These are phyloP conservation scores for Myxozyma geophila DNA, from an alignment of 805 yeast species.

Conservation along the genomic window DNA sequence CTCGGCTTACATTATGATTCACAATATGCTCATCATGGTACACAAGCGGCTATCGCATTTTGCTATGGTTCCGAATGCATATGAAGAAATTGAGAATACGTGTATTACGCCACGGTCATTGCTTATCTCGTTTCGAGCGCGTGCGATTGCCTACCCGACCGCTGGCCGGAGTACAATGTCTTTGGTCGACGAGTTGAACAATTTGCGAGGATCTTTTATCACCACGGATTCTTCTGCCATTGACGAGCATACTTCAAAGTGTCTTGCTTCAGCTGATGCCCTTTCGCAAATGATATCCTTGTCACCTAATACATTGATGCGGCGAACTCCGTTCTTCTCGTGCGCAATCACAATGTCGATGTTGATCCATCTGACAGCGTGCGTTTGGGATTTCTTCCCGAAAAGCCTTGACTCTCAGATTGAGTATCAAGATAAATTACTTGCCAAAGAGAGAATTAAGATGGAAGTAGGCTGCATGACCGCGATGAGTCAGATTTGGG, in stretches of 20 bases:
- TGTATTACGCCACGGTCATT: slow-evolving; percentile 21
- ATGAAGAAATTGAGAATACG: slow-evolving; percentile 14
- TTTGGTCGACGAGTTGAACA: not conserved
- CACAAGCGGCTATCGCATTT: slow-evolving; percentile 21
- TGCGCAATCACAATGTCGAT: slow-evolving; percentile 19
- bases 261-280: slow-evolving; percentile 20
- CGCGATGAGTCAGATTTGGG: slow-evolving; percentile 20
- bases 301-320: slow-evolving; percentile 14
- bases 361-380: slow-evolving; percentile 21
- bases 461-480: slow-evolving; percentile 17
- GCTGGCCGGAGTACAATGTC: not conserved
- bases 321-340: slow-evolving; percentile 27
- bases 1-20: slow-evolving; percentile 15
- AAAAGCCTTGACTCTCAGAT: not conserved
- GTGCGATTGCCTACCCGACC: not conserved
- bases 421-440: not conserved
- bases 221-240: not conserved
- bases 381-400: slow-evolving; percentile 31
- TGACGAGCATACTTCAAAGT: slow-evolving; percentile 18
- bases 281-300: slow-evolving; percentile 13
- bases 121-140: slow-evolving; percentile 21
- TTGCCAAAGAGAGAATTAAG: slow-evolving; percentile 20
- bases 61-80: slow-evolving; percentile 19
- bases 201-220: not conserved
- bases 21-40: slow-evolving; percentile 13